Evolutionary conservation across 2,329 filamentous ascomycete species (phyloP).

Genomic region (Talaromyces albobiverticillius): DNA sequence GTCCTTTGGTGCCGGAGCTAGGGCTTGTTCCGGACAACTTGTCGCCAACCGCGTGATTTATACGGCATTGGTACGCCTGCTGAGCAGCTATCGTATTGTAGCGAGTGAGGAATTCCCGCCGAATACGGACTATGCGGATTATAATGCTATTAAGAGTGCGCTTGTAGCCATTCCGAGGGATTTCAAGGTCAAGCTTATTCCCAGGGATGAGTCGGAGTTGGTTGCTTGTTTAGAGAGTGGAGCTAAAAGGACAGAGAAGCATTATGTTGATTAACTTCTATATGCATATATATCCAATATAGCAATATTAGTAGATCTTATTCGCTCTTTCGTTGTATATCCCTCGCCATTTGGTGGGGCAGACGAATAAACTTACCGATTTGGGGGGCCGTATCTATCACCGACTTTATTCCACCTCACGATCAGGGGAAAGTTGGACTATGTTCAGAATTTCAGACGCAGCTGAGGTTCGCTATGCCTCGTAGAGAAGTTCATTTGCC

Average conservation of each 20-base stretch:
- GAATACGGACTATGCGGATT: constrained; percentile 62
- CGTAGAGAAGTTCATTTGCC: too few relatives aligned
- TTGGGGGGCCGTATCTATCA: too few relatives aligned
- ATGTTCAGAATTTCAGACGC: too few relatives aligned
- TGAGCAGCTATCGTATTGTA: constrained; percentile 53
- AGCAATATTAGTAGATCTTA: too few relatives aligned
- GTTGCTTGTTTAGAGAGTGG: constrained; percentile 46
- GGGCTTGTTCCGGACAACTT: constrained; percentile 58
- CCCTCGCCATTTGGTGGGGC: too few relatives aligned
- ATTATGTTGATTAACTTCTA: too few relatives aligned
- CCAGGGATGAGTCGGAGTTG: constrained; percentile 42
- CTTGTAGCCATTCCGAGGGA: constrained; percentile 59
- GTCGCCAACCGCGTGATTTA: constrained; percentile 58
- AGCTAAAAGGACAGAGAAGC: not conserved
- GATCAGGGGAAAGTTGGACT: too few relatives aligned
- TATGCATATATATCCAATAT: too few relatives aligned
- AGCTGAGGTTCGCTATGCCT: too few relatives aligned
- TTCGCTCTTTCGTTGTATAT: too few relatives aligned
- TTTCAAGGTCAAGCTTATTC: constrained; percentile 57
- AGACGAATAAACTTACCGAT: too few relatives aligned
- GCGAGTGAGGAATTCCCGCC: constrained; percentile 51
- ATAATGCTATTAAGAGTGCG: constrained; percentile 59
- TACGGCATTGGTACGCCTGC: constrained; percentile 53
- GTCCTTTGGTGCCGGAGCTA: constrained; percentile 56
- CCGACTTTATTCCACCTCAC: too few relatives aligned